Evolutionary conservation across 2,329 filamentous ascomycete species (phyloP), one percentile per base, ranked within the genome.

Genomic region (Scleromitrula shiraiana): DNA sequence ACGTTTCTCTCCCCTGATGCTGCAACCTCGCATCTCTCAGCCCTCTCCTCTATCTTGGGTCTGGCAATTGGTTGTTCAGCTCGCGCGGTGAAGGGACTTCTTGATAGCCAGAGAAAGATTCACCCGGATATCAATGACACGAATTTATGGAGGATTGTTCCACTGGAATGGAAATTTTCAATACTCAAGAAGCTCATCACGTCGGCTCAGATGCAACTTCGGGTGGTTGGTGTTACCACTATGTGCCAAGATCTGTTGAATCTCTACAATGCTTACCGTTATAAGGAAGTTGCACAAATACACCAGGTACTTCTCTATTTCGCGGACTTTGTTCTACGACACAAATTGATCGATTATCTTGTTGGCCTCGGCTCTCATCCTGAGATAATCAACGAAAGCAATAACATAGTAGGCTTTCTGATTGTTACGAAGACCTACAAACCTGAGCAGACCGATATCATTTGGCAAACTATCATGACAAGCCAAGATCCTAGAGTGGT

Each of bases 331-430:
- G 70, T 97, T 27, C 72, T 83, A 14, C 68, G 74, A 6, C 83
- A 84, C 32, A 80, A 82, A 45, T 71, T 97, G 22, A 78, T 95
- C 20, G 80, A 89, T 50, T 97, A 96, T 65, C 81, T 98, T 38
- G 77, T 96, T 43, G 88, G 91, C 2, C 82, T 91, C 12, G 89
- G 89, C 48, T 96, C 91, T 26, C 93, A 97, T 61, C 88, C 90
- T 1, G 89, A 95, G 61, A 80, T 97, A 45, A 93, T 94, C 17
- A 74, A 77, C 29, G 81, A 89, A 56, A 87, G 87, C 59, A 75
- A 77, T 33, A 95, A 95, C 54, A 85, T 97, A 45, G 73, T 96
- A 40, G 87, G 87, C 1, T 97, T 97, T 60, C 72, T 97, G 43
- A 77, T 88, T 19, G 85, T 93, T 12, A 93, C 87, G 0, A 74